Evolutionary conservation across 2,329 filamentous ascomycete species (phyloP).

Genomic region (Aschersonia sp.): DNA sequence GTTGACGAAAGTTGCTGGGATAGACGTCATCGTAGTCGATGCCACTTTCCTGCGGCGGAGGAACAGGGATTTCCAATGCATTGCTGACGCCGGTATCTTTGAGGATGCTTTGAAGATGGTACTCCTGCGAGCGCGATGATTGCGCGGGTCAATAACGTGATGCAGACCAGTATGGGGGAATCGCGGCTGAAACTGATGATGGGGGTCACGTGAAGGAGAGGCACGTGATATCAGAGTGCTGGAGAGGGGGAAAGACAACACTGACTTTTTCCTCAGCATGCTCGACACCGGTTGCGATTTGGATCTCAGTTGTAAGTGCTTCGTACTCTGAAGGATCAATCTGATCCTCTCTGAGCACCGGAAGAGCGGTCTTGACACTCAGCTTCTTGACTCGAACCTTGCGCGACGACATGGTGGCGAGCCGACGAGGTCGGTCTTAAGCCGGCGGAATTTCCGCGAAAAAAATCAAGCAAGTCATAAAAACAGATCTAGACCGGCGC

Average conservation of each 20-base stretch:
- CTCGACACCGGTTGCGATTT: conserved; percentile 94
- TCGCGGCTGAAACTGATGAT: background rate
- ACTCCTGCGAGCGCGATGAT: conserved; percentile 47
- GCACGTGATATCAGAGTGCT: conserved; percentile 33
- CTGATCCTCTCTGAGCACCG: conserved; percentile 78
- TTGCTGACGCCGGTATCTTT: conserved; percentile 39
- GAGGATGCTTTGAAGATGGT: conserved; percentile 77
- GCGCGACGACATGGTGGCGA: conserved; percentile 44
- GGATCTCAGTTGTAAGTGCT: conserved; percentile 63
- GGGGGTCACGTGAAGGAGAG: conserved; percentile 24
- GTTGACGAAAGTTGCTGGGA: conserved; percentile 62
- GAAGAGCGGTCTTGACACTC: conserved; percentile 76
- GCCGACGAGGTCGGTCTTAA: conserved; percentile 21
- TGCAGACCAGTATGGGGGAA: background rate
- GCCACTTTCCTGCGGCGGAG: conserved; percentile 46
- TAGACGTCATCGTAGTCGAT: conserved; percentile 86
- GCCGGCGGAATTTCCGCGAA: conserved; percentile 42
- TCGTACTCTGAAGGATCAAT: conserved; percentile 81
- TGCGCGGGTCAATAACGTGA: too few species aligned
- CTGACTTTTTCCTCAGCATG: conserved; percentile 94
- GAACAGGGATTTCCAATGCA: conserved; percentile 50
- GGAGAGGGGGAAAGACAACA: conserved; percentile 19
- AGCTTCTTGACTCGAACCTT: conserved; percentile 81
- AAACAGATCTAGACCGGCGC: conserved; percentile 37
- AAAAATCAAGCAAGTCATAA: conserved; percentile 52